phyloP scores from a whole-genome alignment of 305 asterid species.

The Solanum hybrid region DNA sequence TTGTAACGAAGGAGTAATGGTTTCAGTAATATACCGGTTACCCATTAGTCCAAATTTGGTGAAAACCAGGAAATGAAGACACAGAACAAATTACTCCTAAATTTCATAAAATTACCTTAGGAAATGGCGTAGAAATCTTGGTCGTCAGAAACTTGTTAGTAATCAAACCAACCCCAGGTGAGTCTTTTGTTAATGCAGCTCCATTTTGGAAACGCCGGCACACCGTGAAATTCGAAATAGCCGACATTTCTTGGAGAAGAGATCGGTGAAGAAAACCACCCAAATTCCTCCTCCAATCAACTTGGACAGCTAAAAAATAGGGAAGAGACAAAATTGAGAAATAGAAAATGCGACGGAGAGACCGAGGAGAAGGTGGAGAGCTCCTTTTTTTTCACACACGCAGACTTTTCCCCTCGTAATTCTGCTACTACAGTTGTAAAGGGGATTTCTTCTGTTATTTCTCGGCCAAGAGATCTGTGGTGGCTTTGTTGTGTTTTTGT shows the following conservation, averaged over 20 bases:
- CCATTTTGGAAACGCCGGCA: constrained; percentile 5
- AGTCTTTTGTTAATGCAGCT: neutral
- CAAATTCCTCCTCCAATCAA: neutral
- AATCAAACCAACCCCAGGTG: neutral
- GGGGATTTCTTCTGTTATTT: neutral
- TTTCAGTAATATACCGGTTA: neutral
- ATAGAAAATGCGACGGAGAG: neutral
- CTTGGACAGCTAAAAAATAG: neutral
- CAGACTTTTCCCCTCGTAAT: neutral
- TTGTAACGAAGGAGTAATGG: neutral
- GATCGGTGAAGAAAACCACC: neutral
- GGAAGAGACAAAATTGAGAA: neutral
- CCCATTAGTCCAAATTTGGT: neutral
- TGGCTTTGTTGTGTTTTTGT: neutral
- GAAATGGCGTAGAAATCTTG: neutral
- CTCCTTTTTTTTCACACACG: neutral
- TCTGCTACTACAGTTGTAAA: neutral
- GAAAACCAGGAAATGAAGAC: neutral
- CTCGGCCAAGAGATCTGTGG: neutral
- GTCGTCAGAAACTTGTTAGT: neutral
- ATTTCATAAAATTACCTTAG: neutral
- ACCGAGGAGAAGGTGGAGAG: neutral
- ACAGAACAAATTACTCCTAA: neutral
- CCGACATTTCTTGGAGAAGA: constrained; percentile 6
- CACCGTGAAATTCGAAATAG: constrained; percentile 6